Conservation (phyloP, 2,329 filamentous ascomycete species). For the Tolypocladium tundrense region DNA sequence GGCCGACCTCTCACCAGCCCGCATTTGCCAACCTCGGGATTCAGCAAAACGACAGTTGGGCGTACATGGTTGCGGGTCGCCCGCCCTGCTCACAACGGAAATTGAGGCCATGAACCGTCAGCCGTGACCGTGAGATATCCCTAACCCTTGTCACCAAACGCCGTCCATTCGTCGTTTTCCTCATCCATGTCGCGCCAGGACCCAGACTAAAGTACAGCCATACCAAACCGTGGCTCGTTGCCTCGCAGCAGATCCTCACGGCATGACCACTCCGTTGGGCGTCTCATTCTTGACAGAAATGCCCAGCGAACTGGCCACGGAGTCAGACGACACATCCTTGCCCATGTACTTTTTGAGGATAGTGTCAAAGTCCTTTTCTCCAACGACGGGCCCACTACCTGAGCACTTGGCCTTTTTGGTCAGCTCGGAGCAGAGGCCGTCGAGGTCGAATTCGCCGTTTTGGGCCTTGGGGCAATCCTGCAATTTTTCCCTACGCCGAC, state of each 20-base stretch:
- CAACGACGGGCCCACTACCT: conserved; percentile 78
- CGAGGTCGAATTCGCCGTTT: conserved; percentile 85
- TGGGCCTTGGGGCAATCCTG: conserved; percentile 81
- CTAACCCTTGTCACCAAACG: background rate
- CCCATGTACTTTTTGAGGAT: conserved; percentile 59
- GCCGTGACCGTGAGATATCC: background rate
- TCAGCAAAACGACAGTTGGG: background rate
- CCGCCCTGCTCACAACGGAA: background rate
- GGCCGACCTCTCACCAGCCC: background rate
- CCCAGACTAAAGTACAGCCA: background rate
- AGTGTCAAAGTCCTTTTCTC: conserved; percentile 77
- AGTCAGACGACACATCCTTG: conserved; percentile 24
- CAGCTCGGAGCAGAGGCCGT: conserved; percentile 83
- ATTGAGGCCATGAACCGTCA: background rate
- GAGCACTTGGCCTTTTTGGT: conserved; percentile 95
- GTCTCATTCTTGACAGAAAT: conserved; percentile 32
- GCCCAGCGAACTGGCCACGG: conserved; percentile 43
- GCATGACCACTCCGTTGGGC: conserved; percentile 7
- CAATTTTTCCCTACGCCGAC: conserved; percentile 65
- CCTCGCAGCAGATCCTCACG: background rate
- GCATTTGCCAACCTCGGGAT: background rate
- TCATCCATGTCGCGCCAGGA: background rate
- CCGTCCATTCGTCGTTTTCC: background rate
- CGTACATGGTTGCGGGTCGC: background rate
- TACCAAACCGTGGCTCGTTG: no score